phyloP scores from a whole-genome alignment of 2,329 filamentous ascomycete species.

The Clarireedia monteithiana region DNA sequence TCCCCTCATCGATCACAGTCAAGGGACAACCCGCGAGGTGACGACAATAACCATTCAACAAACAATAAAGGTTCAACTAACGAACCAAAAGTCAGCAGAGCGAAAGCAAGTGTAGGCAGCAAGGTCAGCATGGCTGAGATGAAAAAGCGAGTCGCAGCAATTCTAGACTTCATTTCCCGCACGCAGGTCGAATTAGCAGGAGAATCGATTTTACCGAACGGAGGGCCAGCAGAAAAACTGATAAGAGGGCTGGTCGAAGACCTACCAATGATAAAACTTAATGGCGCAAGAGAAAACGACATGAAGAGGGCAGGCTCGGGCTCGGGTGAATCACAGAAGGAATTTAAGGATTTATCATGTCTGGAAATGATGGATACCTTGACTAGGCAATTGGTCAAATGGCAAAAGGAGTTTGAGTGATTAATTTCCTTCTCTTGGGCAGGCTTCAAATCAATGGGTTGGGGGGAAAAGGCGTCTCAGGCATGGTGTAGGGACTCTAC shows the following conservation, averaged over 20 bases:
- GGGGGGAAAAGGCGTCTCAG: not conserved
- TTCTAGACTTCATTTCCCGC: constrained; percentile 83
- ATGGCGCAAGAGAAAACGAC: constrained; percentile 28
- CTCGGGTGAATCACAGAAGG: constrained; percentile 31
- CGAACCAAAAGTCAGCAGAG: constrained; percentile 26
- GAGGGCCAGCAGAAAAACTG: constrained; percentile 31
- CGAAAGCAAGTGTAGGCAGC: constrained; percentile 33
- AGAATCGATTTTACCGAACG: constrained; percentile 38
- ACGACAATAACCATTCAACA: constrained; percentile 44
- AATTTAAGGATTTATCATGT: constrained; percentile 64
- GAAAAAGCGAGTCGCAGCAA: constrained; percentile 73
- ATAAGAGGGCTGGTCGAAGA: constrained; percentile 28
- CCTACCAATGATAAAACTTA: constrained; percentile 30
- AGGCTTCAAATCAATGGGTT: not conserved
- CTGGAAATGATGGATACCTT: constrained; percentile 35
- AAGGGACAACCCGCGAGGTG: constrained; percentile 32
- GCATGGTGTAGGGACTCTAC: not conserved
- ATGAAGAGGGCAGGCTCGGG: constrained; percentile 28
- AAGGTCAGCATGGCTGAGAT: constrained; percentile 84
- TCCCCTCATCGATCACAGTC: constrained; percentile 47
- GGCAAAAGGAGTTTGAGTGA: constrained; percentile 27
- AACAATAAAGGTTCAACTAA: constrained; percentile 30
- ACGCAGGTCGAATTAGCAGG: constrained; percentile 82
- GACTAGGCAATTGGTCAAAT: constrained; percentile 32
- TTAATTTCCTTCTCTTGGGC: not conserved